Evolutionary conservation across 2,329 filamentous ascomycete genomes (phyloP), one percentile per base, ranked within the genome.

Genomic region (Calonectria hongkongensis): DNA sequence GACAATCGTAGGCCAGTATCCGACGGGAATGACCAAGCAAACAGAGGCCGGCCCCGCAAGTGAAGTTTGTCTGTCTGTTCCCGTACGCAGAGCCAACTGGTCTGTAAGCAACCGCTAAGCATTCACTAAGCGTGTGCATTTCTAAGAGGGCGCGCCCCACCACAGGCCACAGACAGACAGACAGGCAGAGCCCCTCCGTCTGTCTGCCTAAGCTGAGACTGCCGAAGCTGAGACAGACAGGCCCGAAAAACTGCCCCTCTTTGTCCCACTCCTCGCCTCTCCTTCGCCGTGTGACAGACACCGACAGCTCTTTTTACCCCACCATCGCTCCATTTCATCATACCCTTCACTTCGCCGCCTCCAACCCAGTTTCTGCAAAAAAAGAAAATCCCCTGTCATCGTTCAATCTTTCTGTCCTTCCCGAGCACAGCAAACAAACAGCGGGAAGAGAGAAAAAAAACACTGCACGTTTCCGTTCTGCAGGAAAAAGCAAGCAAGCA

Each of bases 311-410:
- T 43, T 43, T 27, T 54, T 66, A 62, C 66, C 66, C 66, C 66
- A 63, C 66, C 66, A 63, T 51, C 56, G 50, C 15, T 36, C 65
- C 27, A n/a, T 30, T 18, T 39, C 73, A 73, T 78, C 76, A 77
- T 75, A 76, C 56, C 67, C 70, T 39, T 13, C 36, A 36, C 12
- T 36, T 21, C 21, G 21, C 21, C 33, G 33, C 33, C 30, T 33
- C 30, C 30, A 33, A 33, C 30, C 30, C 30, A 33, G 30, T 36
- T 36, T 36, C 33, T 36, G 33, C 33, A 9, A 36, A 10, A 6
- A 36, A 3, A 9, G 8, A 13, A 13, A 10, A 36, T 12, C 33
- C 10, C 6, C 33, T 3, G 6, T 36, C 33, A 10, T 9, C 12
- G 33, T 36, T 36, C 7, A 36, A 36, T 36, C 33, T 10, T 36